A percentile compares a stretch with the other conserved stretches of the same genome.
phyloP scores from a whole-genome alignment of 805 yeast species.

The Metschnikowia gelsemii region DNA sequence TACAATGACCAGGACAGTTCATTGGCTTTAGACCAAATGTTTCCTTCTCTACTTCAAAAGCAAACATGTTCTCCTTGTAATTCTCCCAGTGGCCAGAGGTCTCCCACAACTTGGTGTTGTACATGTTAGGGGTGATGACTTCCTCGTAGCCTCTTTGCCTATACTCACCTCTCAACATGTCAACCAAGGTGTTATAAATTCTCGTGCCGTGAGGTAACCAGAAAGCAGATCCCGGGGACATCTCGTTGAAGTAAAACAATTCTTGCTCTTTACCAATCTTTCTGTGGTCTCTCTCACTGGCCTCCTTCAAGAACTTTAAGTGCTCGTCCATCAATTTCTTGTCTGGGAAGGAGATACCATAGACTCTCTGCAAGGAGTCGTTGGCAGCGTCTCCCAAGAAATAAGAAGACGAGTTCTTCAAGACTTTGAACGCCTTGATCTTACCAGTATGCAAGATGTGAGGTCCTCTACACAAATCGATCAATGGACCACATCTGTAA shows the following conservation, averaged over 20 bases:
- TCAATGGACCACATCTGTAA: conserved; percentile 95
- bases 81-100: conserved; percentile 99
- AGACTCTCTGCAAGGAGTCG: conserved; percentile 94
- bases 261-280: conserved; percentile 96
- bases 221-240: conserved; percentile 97
- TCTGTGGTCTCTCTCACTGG: conserved; percentile 94
- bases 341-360: conserved; percentile 98
- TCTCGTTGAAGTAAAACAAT: conserved; percentile 88
- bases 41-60: conserved; percentile 96
- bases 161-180: conserved; percentile 79
- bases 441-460: conserved; percentile 97
- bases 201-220: conserved; percentile 99
- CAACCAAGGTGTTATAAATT: conserved; percentile 85
- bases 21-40: conserved; percentile 91
- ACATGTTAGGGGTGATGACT: conserved; percentile 99
- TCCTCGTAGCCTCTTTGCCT: conserved; percentile 94
- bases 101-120: conserved; percentile 96
- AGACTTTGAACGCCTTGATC: conserved; percentile 88
- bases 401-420: conserved; percentile 95
- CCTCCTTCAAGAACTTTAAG: conserved; percentile 91
- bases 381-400: conserved; percentile 90
- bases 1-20: conserved; percentile 92
- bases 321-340: conserved; percentile 94
- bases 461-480: conserved; percentile 96
- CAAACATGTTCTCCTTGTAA: conserved; percentile 96